Evolutionary conservation across 768 basidiomycete species (phyloP).

Genomic region (Hydnum rufescens): DNA sequence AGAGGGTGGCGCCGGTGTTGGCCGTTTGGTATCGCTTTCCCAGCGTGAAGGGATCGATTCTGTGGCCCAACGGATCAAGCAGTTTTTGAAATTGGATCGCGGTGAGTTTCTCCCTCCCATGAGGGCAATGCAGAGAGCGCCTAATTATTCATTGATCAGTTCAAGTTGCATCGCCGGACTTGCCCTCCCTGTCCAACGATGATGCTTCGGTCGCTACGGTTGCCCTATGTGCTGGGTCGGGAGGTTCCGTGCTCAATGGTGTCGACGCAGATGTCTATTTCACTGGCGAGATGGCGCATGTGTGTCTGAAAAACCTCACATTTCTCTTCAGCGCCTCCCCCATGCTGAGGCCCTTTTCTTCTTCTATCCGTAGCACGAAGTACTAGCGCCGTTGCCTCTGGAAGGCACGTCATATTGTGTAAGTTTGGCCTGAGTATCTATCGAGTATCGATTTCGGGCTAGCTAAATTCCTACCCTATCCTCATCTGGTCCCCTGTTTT

Average conservation of each 20-base stretch:
- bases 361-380: constrained; percentile 75
- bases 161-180: constrained; percentile 5
- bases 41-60: constrained; percentile 38
- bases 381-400: constrained; percentile 62
- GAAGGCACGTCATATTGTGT: constrained; percentile 72
- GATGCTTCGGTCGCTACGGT: constrained; percentile 21
- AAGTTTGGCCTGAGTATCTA: too few species aligned
- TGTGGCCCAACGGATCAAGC: constrained; percentile 49
- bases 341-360: constrained; percentile 4
- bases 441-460: too few species aligned
- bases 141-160: constrained; percentile 5
- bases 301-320: neutral
- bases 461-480: too few species aligned
- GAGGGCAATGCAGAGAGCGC: neutral
- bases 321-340: neutral
- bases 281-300: constrained; percentile 63
- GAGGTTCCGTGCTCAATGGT: constrained; percentile 53
- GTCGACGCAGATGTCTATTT: constrained; percentile 69
- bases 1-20: constrained; percentile 23
- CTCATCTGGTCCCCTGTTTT: neutral
- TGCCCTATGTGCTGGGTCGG: constrained; percentile 84
- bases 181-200: neutral
- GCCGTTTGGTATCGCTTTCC: constrained; percentile 43
- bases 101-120: constrained; percentile 23
- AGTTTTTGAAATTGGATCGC: constrained; percentile 35